Percentiles rank a stretch among this genome's conserved stretches.
Conservation (phyloP, 495 filamentous ascomycete species). For the Talaromyces nanjingensis region DNA sequence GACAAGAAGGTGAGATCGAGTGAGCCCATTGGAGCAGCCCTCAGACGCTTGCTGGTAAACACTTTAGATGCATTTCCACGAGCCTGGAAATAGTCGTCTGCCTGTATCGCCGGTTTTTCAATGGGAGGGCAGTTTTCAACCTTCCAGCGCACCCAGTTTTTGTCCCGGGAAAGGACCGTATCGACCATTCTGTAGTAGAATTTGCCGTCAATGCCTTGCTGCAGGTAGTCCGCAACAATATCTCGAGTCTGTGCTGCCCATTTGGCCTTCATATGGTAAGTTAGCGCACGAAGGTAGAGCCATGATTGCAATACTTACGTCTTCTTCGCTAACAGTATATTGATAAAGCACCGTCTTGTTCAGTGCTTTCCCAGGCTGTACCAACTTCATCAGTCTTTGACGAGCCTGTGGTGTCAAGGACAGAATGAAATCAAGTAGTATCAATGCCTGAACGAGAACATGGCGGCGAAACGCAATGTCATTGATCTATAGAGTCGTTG, state of each 20-base stretch:
- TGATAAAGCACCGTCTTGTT: constrained; percentile 86
- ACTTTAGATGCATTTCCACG: constrained; percentile 55
- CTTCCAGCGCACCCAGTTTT: constrained; percentile 99
- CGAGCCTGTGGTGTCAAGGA: constrained; percentile 80
- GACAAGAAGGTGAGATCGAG: constrained; percentile 71
- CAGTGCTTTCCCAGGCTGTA: constrained; percentile 16
- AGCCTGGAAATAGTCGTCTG: constrained; percentile 57
- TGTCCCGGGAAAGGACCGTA: constrained; percentile 87
- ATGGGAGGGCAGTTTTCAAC: constrained; percentile 86
- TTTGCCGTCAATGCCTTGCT: constrained; percentile 60
- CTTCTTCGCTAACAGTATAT: constrained; percentile 69
- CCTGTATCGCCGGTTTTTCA: constrained; percentile 60
- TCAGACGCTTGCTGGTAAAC: constrained; percentile 59
- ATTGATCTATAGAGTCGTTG: constrained; percentile 54
- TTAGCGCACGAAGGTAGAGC: constrained; percentile 16
- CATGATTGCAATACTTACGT: constrained; percentile 46
- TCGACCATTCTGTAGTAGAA: constrained; percentile 96
- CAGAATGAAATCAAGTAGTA: constrained; percentile 86
- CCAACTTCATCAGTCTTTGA: constrained; percentile 61
- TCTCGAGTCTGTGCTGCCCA: constrained; percentile 72
- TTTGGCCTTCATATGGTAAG: constrained; percentile 42
- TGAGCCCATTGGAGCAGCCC: constrained; percentile 59
- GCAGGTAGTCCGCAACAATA: constrained; percentile 70
- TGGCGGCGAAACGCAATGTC: constrained; percentile 91
- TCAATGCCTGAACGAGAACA: constrained; percentile 88